Base-by-base conservation (phyloP, 148 eudicot genomes). In the Talinum fruticosum region DNA sequence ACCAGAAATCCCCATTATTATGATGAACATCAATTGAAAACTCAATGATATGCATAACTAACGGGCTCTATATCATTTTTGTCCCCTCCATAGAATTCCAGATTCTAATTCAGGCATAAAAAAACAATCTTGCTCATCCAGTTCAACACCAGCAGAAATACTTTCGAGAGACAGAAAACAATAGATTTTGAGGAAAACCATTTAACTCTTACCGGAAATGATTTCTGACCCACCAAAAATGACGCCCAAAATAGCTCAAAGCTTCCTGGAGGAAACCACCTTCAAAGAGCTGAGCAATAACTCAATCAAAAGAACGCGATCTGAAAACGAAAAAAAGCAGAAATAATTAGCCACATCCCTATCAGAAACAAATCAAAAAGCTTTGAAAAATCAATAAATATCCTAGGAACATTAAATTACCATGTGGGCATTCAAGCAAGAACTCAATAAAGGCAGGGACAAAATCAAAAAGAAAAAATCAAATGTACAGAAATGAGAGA, bases 221-320 rank as follows among this genome's bases (percentile, higher is more conserved):
- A 70, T 38, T 59, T 4, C 30, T 30, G 36, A 10, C 8, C 32
- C 57, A 71, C 61, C 69, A 61, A 72, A 82, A 32, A 41, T 72
- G 35, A 76, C 41, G 29, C 44, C 69, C 72, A 45, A 10, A 53
- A 41, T 67, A 71, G 28, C 53, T 59, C 69, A 57, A 80, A 35
- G 34, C 13, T 57, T 76, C 67, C 38, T 66, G 54, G 66, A 23
- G 65, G 49, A 70, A 76, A 53, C 70, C 79, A 41, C 4, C 71
- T 57, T 72, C 70, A 71, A 78, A 78, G 10, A 16, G 77, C 72
- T 74, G 10, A 16, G 77, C 72, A 78, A 78, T 75, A 19, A 71
- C 44, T 71, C 70, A 78, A 74, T 69, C 75, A 82, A 1, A n/a
- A 78, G 35, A 4, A 74, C 24, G 70, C 66, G 10, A 57, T 78